These are phyloP conservation scores for Penicillium sp. DNA, from an alignment of 2,329 filamentous ascomycete genomes.

Conservation along the genomic window DNA sequence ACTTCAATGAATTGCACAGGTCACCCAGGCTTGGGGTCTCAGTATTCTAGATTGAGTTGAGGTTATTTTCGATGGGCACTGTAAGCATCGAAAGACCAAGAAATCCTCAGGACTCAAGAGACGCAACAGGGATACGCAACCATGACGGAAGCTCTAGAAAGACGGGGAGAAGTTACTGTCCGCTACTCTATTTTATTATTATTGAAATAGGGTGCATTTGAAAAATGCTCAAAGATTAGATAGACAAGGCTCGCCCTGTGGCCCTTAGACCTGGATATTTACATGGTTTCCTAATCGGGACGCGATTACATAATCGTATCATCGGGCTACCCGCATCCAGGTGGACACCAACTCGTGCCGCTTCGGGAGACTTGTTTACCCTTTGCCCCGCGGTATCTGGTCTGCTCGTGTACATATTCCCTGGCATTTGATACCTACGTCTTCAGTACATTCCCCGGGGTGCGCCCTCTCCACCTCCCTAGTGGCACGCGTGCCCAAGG, in stretches of 20 bases:
- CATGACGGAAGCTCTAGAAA: background rate
- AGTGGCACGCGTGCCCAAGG: conserved; percentile 27
- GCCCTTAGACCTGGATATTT: background rate
- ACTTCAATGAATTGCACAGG: too few species aligned
- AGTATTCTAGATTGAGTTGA: too few species aligned
- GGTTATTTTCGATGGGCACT: too few species aligned
- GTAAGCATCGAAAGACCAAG: too few species aligned
- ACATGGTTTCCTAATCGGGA: conserved; percentile 7
- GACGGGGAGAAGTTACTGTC: too few species aligned
- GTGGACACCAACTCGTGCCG: conserved; percentile 27
- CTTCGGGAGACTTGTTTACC: conserved; percentile 42
- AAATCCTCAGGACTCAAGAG: too few species aligned
- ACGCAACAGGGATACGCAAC: background rate
- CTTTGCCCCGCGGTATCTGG: conserved; percentile 23
- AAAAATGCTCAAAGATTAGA: background rate
- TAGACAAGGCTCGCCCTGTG: background rate
- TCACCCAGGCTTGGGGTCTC: too few species aligned
- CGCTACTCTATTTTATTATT: background rate
- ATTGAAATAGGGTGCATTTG: background rate
- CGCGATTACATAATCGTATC: conserved; percentile 16
- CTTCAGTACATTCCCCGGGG: conserved; percentile 20
- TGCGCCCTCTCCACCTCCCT: conserved; percentile 22
- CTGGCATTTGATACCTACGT: conserved; percentile 7
- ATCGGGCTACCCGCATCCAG: background rate
- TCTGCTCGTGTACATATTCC: conserved; percentile 6